phyloP scores from a whole-genome alignment of 495 filamentous ascomycete genomes.

The Penicillium pancosmium region DNA sequence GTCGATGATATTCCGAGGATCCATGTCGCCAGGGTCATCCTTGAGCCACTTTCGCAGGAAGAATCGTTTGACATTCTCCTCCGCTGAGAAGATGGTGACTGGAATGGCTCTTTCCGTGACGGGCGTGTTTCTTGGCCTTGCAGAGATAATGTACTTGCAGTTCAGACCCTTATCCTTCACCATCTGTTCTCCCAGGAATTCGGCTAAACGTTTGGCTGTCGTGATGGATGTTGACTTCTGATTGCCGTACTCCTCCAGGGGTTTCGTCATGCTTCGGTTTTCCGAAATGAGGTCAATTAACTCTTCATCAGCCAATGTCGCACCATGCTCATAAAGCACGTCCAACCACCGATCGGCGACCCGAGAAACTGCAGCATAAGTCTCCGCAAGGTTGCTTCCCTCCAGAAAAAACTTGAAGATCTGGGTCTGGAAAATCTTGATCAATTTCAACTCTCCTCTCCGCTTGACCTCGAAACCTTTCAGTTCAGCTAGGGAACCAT shows the following conservation, averaged over 20 bases:
- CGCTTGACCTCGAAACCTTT: conserved; percentile 99
- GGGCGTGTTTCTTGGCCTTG: conserved; percentile 81
- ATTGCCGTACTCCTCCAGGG: conserved; percentile 89
- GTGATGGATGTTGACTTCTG: conserved; percentile 99
- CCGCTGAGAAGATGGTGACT: conserved; percentile 95
- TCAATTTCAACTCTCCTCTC: conserved; percentile 96
- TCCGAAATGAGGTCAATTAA: conserved; percentile 98
- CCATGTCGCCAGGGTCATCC: conserved; percentile 92
- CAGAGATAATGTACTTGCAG: conserved; percentile 98
- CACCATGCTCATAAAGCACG: conserved; percentile 82
- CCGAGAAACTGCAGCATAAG: conserved; percentile 88
- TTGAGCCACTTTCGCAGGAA: conserved; percentile 95
- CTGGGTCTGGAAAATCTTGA: conserved; percentile 99
- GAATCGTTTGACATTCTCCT: conserved; percentile 79
- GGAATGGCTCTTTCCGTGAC: conserved; percentile 95
- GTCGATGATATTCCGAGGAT: conserved; percentile 84
- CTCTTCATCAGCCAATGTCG: conserved; percentile 91
- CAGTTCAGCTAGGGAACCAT: conserved; percentile 92
- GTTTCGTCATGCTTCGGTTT: conserved; percentile 96
- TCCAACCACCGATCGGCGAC: conserved; percentile 97
- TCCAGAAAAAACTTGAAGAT: conserved; percentile 99
- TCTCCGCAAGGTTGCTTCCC: conserved; percentile 80
- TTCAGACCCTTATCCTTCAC: conserved; percentile 98
- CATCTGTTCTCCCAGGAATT: conserved; percentile 98
- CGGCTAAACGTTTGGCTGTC: conserved; percentile 91